phyloP scores from a whole-genome alignment of 225 moss, liverwort and hornwort genomes.

The Pseudoscleropodium purum region DNA sequence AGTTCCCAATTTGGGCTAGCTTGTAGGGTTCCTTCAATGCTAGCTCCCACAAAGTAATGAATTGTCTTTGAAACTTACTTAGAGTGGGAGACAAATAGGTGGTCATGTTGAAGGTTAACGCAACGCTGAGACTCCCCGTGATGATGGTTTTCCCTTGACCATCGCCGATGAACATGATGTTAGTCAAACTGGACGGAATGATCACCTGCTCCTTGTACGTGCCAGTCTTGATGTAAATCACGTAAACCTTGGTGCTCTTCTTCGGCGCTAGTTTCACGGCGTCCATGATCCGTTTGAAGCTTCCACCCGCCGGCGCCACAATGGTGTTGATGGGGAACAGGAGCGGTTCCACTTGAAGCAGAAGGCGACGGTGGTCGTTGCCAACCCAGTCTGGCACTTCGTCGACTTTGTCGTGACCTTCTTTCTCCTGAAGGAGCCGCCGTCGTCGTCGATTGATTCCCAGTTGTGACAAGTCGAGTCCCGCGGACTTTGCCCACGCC shows the following conservation, averaged over 20 bases:
- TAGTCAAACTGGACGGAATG: not conserved
- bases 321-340: not conserved
- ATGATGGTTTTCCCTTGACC: slow-evolving; percentile 23
- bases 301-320: slow-evolving; percentile 2
- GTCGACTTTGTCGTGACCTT: not conserved
- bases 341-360: not conserved
- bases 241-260: not conserved
- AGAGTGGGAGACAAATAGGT: slow-evolving; percentile 23
- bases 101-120: slow-evolving; percentile 21
- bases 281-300: slow-evolving; percentile 2
- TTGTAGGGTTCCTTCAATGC: not conserved
- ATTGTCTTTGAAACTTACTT: not conserved
- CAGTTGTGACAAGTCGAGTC: not conserved
- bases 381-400: slow-evolving; percentile 10
- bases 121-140: slow-evolving; percentile 20
- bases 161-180: slow-evolving; percentile 26
- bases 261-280: slow-evolving; percentile 1
- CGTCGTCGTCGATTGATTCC: not conserved
- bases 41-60: not conserved
- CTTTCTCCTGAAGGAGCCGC: not conserved
- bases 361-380: not conserved
- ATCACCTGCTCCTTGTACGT: slow-evolving; percentile 22
- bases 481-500: slow-evolving; percentile 6
- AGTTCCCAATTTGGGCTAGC: not conserved
- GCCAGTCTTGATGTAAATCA: slow-evolving; percentile 20